Percentiles rank a stretch among this genome's conserved stretches.
Conservation (phyloP, 306 rosid species). For the Quercus agrifolia region DNA sequence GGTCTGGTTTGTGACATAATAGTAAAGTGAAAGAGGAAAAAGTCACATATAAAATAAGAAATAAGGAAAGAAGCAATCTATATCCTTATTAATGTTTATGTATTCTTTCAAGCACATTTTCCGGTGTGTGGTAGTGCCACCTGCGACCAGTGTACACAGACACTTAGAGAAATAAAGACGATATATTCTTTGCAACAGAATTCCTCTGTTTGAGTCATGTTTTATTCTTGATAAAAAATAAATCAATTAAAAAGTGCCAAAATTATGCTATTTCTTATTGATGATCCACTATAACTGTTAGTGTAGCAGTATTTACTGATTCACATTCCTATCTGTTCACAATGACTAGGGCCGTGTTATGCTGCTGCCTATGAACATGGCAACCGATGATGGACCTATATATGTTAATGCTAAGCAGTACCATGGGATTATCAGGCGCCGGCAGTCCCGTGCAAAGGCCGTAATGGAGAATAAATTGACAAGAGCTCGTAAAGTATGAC, state of each 20-base stretch:
- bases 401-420: constrained; percentile 97
- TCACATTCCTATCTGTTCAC: constrained; percentile 12
- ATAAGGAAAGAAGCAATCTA: not conserved
- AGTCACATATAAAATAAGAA: not conserved
- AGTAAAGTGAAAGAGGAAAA: not conserved
- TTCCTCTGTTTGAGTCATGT: not conserved
- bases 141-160: not conserved
- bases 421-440: constrained; percentile 86
- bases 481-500: constrained; percentile 63
- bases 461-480: constrained; percentile 51
- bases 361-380: constrained; percentile 73
- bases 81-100: not conserved
- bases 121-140: not conserved
- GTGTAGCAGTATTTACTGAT: constrained; percentile 18
- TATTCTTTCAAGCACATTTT: not conserved
- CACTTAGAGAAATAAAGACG: not conserved
- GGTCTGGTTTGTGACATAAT: not conserved
- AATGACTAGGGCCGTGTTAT: constrained; percentile 76
- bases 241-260: not conserved
- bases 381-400: constrained; percentile 82
- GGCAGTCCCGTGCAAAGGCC: constrained; percentile 91
- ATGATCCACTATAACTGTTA: constrained; percentile 8
- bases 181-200: not conserved
- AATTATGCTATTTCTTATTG: not conserved
- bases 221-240: not conserved